Base-by-base conservation (phyloP, 441 rosid species). In the Populus hybrid region DNA sequence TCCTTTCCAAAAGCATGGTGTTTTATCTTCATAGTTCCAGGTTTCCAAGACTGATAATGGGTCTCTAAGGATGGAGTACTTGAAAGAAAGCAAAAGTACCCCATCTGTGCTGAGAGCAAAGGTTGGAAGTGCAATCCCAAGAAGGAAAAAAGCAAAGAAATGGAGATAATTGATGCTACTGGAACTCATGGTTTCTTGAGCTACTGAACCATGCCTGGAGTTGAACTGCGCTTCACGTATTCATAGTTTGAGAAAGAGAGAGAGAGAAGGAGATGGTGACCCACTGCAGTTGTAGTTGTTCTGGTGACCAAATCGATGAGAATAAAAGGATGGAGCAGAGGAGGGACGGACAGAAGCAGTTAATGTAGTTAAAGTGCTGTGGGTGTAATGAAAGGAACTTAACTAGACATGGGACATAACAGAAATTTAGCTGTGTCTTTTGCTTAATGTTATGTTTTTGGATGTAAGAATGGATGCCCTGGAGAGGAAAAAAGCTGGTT, bases 1-100 rank as follows among this genome's bases (percentile, higher is more conserved):
- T 68, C 98, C 98, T 7, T 77, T 86, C 99, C 99, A 93, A 1
- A 90, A 82, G 76, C 97, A 93, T 26, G 99, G 98, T 8, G 90
- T 89, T 72, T n/a, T 82, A 14, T 93, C 98, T 33, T 88, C 87
- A 16, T 90, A 93, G 90, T 91, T 90, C 99, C 98, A 95, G 81
- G 73, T 83, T 28, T 82, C 73, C 29, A 95, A 80, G 74, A 86
- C 93, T 1, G 86, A 86, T 67, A 87, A 68, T 3, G 97, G 99
- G 84, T 95, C 98, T 3, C 79, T 82, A 24, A 94, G 86, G 76
- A 91, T 88, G 12, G 95, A 87, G 64, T 91, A 89, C 71, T 90
- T 95, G 86, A 95, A 92, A 23, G 98, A 87, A 78, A 95, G 98
- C 36, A 95, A 75, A 63, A 81, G 79, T 4, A 91, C 68, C 29